Percentiles rank a stretch among this genome's conserved stretches.
Conservation (phyloP, 1,139 yeast genomes). For the Suhomyces anneliseae region DNA sequence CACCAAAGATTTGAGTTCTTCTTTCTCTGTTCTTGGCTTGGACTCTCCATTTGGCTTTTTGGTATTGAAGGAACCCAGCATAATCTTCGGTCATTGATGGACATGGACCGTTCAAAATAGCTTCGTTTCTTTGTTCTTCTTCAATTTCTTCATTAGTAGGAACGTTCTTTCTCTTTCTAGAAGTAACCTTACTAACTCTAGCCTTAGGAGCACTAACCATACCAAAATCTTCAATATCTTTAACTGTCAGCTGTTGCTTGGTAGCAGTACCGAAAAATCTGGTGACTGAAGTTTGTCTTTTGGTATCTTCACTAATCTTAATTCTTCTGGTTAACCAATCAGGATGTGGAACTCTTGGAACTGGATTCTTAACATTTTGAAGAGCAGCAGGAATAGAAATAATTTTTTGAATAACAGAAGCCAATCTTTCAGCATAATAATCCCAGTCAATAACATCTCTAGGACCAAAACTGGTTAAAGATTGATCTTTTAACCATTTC, state of each 20-base stretch:
- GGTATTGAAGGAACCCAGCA: slow-evolving; percentile 70
- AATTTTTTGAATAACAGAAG: slow-evolving; percentile 91
- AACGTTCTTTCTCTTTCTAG: slow-evolving; percentile 37
- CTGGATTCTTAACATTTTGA: slow-evolving; percentile 88
- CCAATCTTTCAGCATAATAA: slow-evolving; percentile 86
- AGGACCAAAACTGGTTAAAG: slow-evolving; percentile 82
- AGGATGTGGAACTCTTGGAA: slow-evolving; percentile 91
- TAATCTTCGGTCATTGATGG: slow-evolving; percentile 79
- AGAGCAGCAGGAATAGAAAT: slow-evolving; percentile 97
- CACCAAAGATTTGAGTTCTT: slow-evolving; percentile 78
- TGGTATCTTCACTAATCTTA: slow-evolving; percentile 57
- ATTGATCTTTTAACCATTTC: slow-evolving; percentile 84
- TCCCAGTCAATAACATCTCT: slow-evolving; percentile 90
- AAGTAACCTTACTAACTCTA: slow-evolving; percentile 53
- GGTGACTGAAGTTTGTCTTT: slow-evolving; percentile 68
- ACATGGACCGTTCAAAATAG: slow-evolving; percentile 53
- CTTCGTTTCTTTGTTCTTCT: slow-evolving; percentile 42
- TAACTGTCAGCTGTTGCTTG: slow-evolving; percentile 35
- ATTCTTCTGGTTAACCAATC: slow-evolving; percentile 83
- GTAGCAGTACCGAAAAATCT: slow-evolving; percentile 53
- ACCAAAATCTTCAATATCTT: slow-evolving; percentile 83
- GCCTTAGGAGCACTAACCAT: slow-evolving; percentile 27
- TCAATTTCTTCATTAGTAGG: slow-evolving; percentile 36
- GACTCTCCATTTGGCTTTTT: slow-evolving; percentile 81
- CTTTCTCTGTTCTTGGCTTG: slow-evolving; percentile 72